Conservation (phyloP, 371 early-diverging fungal genomes). For the Catenaria anguillulae region DNA sequence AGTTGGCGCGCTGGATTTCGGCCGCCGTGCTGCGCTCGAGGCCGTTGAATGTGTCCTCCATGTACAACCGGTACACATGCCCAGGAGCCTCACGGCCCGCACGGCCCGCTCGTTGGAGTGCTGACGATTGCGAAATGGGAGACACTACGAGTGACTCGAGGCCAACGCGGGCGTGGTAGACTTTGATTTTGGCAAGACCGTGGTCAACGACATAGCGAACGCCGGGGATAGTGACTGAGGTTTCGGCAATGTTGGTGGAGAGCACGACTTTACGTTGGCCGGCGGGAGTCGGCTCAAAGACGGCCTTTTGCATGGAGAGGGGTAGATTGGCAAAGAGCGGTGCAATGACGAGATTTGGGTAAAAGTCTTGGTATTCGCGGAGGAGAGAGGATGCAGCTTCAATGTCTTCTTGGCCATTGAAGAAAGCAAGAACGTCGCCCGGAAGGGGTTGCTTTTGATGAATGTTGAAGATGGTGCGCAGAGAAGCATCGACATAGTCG, state of each 20-base stretch:
- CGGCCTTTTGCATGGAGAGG: constrained; percentile 21
- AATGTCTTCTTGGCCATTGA: constrained; percentile 90
- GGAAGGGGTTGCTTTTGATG: constrained; percentile 58
- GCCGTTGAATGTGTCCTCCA: constrained; percentile 60
- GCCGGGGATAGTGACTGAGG: constrained; percentile 70
- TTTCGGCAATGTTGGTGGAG: constrained; percentile 80
- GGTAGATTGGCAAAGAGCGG: constrained; percentile 35
- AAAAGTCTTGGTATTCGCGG: constrained; percentile 26
- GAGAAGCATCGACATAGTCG: constrained; percentile 81
- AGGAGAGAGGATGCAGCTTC: constrained; percentile 71
- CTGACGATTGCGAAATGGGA: constrained; percentile 85
- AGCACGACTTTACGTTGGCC: constrained; percentile 56
- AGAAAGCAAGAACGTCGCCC: constrained; percentile 84
- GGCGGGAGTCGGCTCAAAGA: constrained; percentile 25
- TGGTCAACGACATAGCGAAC: constrained; percentile 66
- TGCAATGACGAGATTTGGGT: constrained; percentile 24
- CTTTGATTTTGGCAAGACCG: constrained; percentile 47
- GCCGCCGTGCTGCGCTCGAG: constrained; percentile 76
- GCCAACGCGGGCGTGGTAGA: constrained; percentile 20
- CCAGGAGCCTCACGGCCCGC: constrained; percentile 89
- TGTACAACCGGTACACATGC: constrained; percentile 84
- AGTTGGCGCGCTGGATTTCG: constrained; percentile 87
- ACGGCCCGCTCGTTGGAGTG: constrained; percentile 91
- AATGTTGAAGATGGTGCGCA: constrained; percentile 72
- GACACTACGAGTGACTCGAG: constrained; percentile 70